Base-by-base conservation (phyloP, 805 yeast genomes). In the Candida verbasci region DNA sequence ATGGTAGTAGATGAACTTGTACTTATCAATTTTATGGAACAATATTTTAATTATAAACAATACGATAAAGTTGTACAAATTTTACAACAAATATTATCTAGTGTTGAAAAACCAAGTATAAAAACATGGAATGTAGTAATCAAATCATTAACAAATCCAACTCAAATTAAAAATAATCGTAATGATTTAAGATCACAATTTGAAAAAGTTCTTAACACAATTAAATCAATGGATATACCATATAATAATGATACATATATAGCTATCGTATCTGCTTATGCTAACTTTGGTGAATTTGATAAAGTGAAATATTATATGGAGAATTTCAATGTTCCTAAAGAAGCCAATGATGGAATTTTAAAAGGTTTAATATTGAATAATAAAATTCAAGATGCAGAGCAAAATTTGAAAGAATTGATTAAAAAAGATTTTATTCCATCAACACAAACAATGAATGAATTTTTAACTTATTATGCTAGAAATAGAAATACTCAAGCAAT, bases 111-210 rank as follows among this genome's bases (percentile, higher is more conserved):
- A 17, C 78, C 78, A n/a, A 54, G 70, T 4, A 46, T 67, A n/a
- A 45, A 55, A 0, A 54, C 78, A 1, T 84, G 87, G 87, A 78
- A 80, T 35, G 66, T 73, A 35, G 64, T 82, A 20, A 56, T 84
- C 34, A 60, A 70, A 35, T 65, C 82, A 1, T 67, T 71, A 50
- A 65, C 69, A 7, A 60, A 55, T 41, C 60, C 69, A 3, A 41
- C 44, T 5, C 45, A 51, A 24, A 46, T 62, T 11, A 37, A 37
- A 3, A 37, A 34, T 3, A 28, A 45, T 47, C 5, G 58, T 57
- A 39, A 64, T 55, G 12, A 41, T 49, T 15, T 36, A 32, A 9
- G 30, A 29, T 17, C 12, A 3, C 10, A 56, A 48, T 17, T 49
- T 65, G 65, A 60, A 31, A 47, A 46, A 25, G 52, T 58, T 7